Base-by-base conservation (phyloP, 2,329 filamentous ascomycete genomes). In the Aspergillus latus region DNA sequence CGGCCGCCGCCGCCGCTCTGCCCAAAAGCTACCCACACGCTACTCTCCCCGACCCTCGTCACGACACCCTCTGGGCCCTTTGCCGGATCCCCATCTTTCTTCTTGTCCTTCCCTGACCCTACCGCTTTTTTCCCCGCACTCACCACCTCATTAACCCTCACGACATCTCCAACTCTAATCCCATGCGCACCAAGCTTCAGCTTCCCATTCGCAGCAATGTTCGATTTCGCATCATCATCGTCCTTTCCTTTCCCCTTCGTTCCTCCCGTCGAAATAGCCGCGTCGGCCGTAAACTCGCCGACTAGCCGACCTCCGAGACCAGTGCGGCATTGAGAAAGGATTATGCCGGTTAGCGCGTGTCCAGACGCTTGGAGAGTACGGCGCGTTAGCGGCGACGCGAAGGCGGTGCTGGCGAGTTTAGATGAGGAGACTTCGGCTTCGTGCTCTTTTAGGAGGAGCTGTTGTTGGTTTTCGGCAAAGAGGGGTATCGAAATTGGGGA, bases 251-350 rank as follows among this genome's bases (percentile, higher is more conserved):
- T 57, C 7, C 46, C 44, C 28, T 62, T 66, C 2, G 63, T 56
- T 11, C 59, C 62, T 36, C 62, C 65, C 4, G 75, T 73, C 3
- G 83, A 80, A 1, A 88, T 82, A 0, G 91, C 89, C n/a, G 84
- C 76, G 67, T 97, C 93, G 1, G 76, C 73, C 1, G 77, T 78
- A 5, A 99, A 84, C 72, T 97, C 92, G 3, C 97, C 78, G 1
- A 99, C 88, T 0, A 90, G 91, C 62, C 91, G 89, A n/a, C 94
- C 94, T 13, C 92, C 94, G 37, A 97, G 80, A 0, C 94, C 94
- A 0, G 94, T 99, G 30, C 92, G 87, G 69, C 89, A 89, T 15
- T 88, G 87, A 9, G 82, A 79, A 34, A 96, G 78, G 32, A 84
- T 77, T 7, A 97, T 84, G 0, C 74, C 74, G 1, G 72, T 76